Percentiles rank a stretch among this genome's conserved stretches.
phyloP scores from a whole-genome alignment of 1,139 yeast species.

The Dujonia santamariae region DNA sequence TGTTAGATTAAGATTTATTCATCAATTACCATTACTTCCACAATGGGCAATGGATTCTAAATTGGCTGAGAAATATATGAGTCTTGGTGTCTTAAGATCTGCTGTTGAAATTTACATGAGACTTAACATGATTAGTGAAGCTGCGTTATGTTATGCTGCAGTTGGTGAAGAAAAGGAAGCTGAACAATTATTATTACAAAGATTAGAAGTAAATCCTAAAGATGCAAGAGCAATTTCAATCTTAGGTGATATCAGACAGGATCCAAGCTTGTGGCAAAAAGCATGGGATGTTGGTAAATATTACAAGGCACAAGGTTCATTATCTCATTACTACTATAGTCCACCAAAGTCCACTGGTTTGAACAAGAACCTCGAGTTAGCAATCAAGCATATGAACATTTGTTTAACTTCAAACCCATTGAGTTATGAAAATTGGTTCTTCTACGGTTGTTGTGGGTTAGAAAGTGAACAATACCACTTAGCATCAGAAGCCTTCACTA shows the following conservation, averaged over 20 bases:
- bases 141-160: slow-evolving; percentile 88
- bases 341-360: slow-evolving; percentile 61
- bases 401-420: slow-evolving; percentile 76
- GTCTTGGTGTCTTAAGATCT: slow-evolving; percentile 79
- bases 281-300: slow-evolving; percentile 88
- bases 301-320: slow-evolving; percentile 80
- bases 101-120: slow-evolving; percentile 90
- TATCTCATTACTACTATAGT: slow-evolving; percentile 68
- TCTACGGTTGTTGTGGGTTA: slow-evolving; percentile 88
- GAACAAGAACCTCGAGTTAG: slow-evolving; percentile 48
- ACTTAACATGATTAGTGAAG: slow-evolving; percentile 72
- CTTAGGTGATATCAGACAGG: slow-evolving; percentile 79
- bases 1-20: slow-evolving; percentile 63
- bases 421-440: slow-evolving; percentile 81
- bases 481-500: slow-evolving; percentile 89
- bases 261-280: slow-evolving; percentile 74
- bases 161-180: slow-evolving; percentile 76
- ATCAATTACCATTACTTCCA: slow-evolving; percentile 74
- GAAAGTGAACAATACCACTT: slow-evolving; percentile 69
- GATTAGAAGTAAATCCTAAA: slow-evolving; percentile 57
- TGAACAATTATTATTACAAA: slow-evolving; percentile 49
- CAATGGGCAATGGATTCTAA: slow-evolving; percentile 83
- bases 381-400: slow-evolving; percentile 70
- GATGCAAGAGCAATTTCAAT: slow-evolving; percentile 86
- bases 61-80: slow-evolving; percentile 85